Base-by-base conservation (phyloP, 2,329 filamentous ascomycete genomes). In the Hansfordia pulvinata region DNA sequence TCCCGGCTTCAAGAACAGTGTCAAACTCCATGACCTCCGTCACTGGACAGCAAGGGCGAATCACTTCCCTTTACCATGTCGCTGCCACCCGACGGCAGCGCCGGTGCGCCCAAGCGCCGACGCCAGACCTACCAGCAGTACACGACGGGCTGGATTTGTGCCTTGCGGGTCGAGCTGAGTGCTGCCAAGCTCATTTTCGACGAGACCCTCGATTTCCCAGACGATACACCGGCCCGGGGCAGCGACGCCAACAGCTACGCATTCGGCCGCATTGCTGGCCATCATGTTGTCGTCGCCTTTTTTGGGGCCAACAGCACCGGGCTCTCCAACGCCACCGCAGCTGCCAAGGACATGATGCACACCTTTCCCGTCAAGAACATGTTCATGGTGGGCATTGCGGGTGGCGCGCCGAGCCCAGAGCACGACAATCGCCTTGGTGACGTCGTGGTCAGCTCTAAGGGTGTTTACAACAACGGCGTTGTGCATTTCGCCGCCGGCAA, bases 141-240 rank as follows among this genome's bases (percentile, higher is more conserved):
- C 29, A 54, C 43, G 0, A 45, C 60, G 5, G 56, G 54, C n/a
- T 60, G 54, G 54, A 56, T 62, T 6, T 60, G 52, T 29, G 55
- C 56, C 8, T 28, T 59, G 3, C n/a, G 8, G 2, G 41, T 34
- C 0, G 57, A 61, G 27, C 44, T 40, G 23, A 41, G 49, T 23
- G 55, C 56, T 4, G 56, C 56, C 3, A 34, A 39, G 16, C 37
- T 26, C 0, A 48, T 58, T 15, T 47, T 61, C 2, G 56, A 62
- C 26, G 46, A 59, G 30, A 32, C 40, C 17, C 47, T 58, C 26
- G 42, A 42, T 0, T 3, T n/a, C 0, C 45, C 37, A 0, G 36
- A 42, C 3, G 20, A 48, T 48, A 20, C 43, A 12, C 6, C 25
- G 0, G 19, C 6, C 2, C n/a, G n/a, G n/a, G n/a, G n/a, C n/a